Conservation (phyloP, 2,329 filamentous ascomycete species). For the Polytolypa hystricis region DNA sequence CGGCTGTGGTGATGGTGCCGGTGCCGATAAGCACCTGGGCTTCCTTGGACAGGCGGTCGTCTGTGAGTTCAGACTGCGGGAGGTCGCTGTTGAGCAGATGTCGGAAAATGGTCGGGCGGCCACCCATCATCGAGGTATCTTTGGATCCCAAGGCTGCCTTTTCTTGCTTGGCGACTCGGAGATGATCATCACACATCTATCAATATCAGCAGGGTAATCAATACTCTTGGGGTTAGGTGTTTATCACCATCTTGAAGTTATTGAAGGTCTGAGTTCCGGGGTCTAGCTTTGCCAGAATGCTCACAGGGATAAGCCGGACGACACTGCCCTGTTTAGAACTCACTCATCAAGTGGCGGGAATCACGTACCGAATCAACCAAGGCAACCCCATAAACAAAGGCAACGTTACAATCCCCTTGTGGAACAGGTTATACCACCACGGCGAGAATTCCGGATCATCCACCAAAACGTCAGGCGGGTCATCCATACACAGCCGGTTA, state of each 20-base stretch:
- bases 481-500: too few species aligned
- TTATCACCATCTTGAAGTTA: too few species aligned
- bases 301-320: too few species aligned
- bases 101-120: slow-evolving; percentile 10
- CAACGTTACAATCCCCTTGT: slow-evolving; percentile 6
- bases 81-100: slow-evolving; percentile 10
- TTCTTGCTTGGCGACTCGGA: too few species aligned
- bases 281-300: too few species aligned
- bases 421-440: slow-evolving; percentile 9
- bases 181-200: too few species aligned
- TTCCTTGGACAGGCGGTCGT: slow-evolving; percentile 18
- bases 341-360: too few species aligned
- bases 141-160: too few species aligned
- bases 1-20: too few species aligned
- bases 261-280: too few species aligned
- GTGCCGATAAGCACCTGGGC: slow-evolving; percentile 18
- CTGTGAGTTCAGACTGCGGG: slow-evolving; percentile 15
- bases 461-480: not conserved
- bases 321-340: too few species aligned
- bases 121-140: too few species aligned
- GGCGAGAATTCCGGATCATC: slow-evolving; percentile 6
- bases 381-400: slow-evolving; percentile 10
- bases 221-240: not conserved
- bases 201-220: not conserved
- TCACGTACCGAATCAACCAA: slow-evolving; percentile 8